These are phyloP conservation scores for Metschnikowia vanudenii DNA, from an alignment of 805 yeast species.

Conservation along the genomic window DNA sequence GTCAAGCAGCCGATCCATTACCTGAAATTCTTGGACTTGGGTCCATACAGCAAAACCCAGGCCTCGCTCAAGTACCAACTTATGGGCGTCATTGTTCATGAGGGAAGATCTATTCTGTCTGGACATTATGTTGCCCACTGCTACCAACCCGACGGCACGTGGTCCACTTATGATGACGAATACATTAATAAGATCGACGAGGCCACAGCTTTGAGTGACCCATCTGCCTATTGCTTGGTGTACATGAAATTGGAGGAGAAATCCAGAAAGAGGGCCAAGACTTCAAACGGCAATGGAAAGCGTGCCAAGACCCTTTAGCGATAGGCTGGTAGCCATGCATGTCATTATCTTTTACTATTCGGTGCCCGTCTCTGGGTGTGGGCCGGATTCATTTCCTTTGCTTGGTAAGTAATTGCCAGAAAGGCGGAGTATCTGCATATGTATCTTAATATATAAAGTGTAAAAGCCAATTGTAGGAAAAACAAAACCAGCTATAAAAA, in stretches of 20 bases:
- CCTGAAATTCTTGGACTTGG: constrained; percentile 71
- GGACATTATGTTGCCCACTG: constrained; percentile 94
- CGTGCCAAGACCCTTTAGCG: constrained; percentile 1
- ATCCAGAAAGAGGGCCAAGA: constrained; percentile 12
- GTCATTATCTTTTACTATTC: no score
- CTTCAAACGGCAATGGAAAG: neutral
- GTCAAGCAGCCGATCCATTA: constrained; percentile 84
- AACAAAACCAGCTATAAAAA: neutral
- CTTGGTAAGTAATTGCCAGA: neutral
- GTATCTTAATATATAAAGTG: constrained; percentile 5
- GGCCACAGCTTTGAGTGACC: constrained; percentile 72
- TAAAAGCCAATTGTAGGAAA: neutral
- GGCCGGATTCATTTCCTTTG: neutral
- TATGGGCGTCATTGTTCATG: constrained; percentile 85
- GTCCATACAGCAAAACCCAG: constrained; percentile 45
- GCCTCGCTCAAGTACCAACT: constrained; percentile 53
- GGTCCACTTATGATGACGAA: constrained; percentile 96
- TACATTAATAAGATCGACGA: constrained; percentile 72
- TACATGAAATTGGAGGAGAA: constrained; percentile 76
- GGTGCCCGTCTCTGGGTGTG: no score
- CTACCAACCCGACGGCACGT: constrained; percentile 85
- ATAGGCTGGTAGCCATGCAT: neutral
- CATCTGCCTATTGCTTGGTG: constrained; percentile 85
- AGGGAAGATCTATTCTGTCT: constrained; percentile 85
- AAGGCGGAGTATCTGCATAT: constrained; percentile 3